Conservation (phyloP, 2,329 filamentous ascomycete species). For the Thielaviopsis musarum region DNA sequence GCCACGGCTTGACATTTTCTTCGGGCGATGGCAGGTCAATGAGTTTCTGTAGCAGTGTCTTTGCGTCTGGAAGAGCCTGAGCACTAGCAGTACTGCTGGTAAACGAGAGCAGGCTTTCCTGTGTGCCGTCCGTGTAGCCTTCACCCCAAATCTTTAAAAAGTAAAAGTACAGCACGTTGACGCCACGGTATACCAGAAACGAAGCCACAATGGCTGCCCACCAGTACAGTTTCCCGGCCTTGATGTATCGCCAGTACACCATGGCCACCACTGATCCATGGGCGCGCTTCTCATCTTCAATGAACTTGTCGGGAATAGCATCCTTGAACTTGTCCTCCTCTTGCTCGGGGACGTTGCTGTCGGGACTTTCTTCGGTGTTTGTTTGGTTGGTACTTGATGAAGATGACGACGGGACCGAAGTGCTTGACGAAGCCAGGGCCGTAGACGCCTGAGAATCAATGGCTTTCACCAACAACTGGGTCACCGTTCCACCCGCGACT, state of each 20-base stretch:
- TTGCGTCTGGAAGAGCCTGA: background rate
- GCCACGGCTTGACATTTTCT: constrained; percentile 55
- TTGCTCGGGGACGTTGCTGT: background rate
- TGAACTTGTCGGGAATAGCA: constrained; percentile 55
- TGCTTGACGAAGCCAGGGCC: background rate
- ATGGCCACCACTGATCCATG: constrained; percentile 58
- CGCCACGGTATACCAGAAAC: constrained; percentile 45
- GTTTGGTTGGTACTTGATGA: background rate
- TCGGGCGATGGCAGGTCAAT: constrained; percentile 27
- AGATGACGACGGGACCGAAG: background rate
- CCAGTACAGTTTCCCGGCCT: constrained; percentile 57
- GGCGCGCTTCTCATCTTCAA: constrained; percentile 59
- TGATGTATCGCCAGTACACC: constrained; percentile 76
- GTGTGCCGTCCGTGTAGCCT: constrained; percentile 31
- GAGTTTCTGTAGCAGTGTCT: background rate
- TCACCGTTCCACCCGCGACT: constrained; percentile 36
- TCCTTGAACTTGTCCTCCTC: constrained; percentile 5
- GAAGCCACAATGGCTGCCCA: constrained; percentile 51
- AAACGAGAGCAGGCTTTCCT: background rate
- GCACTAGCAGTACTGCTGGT: background rate
- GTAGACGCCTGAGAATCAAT: background rate
- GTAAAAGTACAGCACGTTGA: constrained; percentile 53
- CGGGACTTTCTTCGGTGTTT: background rate
- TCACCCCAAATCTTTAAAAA: constrained; percentile 82
- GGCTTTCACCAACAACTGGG: background rate